Base-by-base conservation (phyloP, 2,329 filamentous ascomycete genomes). In the Albophoma yamanashiensis region DNA sequence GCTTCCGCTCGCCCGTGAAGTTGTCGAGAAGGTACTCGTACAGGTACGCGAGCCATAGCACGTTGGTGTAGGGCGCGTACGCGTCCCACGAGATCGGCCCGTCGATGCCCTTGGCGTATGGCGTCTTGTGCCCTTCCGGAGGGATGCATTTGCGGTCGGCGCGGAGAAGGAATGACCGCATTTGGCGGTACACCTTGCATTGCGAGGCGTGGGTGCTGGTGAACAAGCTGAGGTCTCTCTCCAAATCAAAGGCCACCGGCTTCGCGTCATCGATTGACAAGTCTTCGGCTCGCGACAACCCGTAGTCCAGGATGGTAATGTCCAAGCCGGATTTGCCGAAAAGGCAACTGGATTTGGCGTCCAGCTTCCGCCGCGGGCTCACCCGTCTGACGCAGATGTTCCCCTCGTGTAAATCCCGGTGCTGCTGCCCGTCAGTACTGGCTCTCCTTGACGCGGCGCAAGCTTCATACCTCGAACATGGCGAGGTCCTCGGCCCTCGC, bases 291-390 rank as follows among this genome's bases (percentile, higher is more conserved):
- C 85, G 78, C 1, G 85, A 88, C 17, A 88, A 75, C 0, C 84
- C 85, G 63, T 87, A 88, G 70, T 88, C 85, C 6, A 88, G 74
- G 47, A 88, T 83, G 0, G 85, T 87, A 55, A 87, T 81, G 59
- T 86, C 82, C 5, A 87, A 73, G 1, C 83, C 84, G 0, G 84
- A 87, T 64, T 77, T 81, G 36, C 84, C 84, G 69, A 85, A 85
- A 57, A 75, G 73, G 3, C 75, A 71, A 0, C 58, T 63, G 3
- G 71, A 67, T 17, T 66, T 66, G 52, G 70, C 63, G 4, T 70
- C 68, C 40, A 69, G 70, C 2, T 71, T 65, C 11, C 67, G 67
- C 0, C 76, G 66, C 3, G 75, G 65, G 3, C 73, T 67, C 0
- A 74, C 71, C 58, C 76, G 77, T 4, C 78, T 76, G 56, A 87